These are phyloP conservation scores for Agaricales sp. DNA, from an alignment of 1,284 basidiomycete species.

Conservation along the genomic window DNA sequence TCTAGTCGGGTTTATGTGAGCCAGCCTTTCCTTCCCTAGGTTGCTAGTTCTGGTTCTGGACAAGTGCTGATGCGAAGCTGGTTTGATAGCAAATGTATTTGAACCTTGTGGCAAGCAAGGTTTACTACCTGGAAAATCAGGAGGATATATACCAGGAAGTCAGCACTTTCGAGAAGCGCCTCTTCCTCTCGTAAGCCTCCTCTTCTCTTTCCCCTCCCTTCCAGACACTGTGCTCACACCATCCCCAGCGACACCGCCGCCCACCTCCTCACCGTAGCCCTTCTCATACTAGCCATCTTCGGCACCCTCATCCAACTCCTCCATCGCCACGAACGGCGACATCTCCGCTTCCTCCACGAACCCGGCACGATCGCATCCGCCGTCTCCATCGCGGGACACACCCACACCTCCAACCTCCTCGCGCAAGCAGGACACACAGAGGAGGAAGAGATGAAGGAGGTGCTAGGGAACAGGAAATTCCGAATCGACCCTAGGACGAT, in stretches of 20 bases:
- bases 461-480: constrained; percentile 32
- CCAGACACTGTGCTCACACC: constrained; percentile 2
- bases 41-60: too few relatives aligned
- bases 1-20: constrained; percentile 37
- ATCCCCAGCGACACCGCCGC: constrained; percentile 27
- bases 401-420: constrained; percentile 32
- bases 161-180: constrained; percentile 29
- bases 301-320: constrained; percentile 32
- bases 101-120: constrained; percentile 34
- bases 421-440: constrained; percentile 21
- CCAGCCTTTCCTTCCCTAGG: too few relatives aligned
- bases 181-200: constrained; percentile 32
- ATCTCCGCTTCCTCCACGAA: constrained; percentile 31
- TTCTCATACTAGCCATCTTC: constrained; percentile 32
- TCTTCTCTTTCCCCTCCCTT: not conserved
- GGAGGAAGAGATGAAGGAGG: constrained; percentile 27
- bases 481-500: constrained; percentile 34
- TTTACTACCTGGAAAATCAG: constrained; percentile 33
- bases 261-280: constrained; percentile 30
- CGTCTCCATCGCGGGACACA: constrained; percentile 39
- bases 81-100: constrained; percentile 32
- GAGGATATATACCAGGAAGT: constrained; percentile 28
- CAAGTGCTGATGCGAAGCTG: too few relatives aligned
- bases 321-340: constrained; percentile 30
- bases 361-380: constrained; percentile 46